Conservation (phyloP, 139 green algal species). For the Chlorella sp. region DNA sequence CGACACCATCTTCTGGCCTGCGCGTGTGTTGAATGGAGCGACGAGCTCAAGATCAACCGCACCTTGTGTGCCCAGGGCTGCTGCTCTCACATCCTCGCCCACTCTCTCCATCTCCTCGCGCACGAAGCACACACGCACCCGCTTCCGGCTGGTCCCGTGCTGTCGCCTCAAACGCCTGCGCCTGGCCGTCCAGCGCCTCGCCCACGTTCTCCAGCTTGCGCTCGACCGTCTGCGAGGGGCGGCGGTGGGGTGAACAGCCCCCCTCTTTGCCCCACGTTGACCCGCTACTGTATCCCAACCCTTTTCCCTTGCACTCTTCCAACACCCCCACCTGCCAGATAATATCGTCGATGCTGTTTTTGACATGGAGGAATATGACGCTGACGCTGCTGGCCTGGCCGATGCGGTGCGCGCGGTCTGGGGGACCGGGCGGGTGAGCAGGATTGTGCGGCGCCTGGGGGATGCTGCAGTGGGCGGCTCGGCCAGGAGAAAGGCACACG, state of each 20-base stretch:
- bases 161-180: slow-evolving; percentile 33
- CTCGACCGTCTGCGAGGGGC: slow-evolving; percentile 38
- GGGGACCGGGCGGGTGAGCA: too few relatives aligned
- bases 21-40: background rate
- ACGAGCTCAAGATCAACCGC: background rate
- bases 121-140: background rate
- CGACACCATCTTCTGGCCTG: background rate
- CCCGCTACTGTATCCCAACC: background rate
- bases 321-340: slow-evolving; percentile 58
- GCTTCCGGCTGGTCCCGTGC: slow-evolving; percentile 13
- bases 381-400: slow-evolving; percentile 69
- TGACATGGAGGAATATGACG: slow-evolving; percentile 78
- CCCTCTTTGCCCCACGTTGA: background rate
- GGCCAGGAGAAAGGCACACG: too few relatives aligned
- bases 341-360: slow-evolving; percentile 85
- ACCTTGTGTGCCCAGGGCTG: background rate
- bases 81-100: too few relatives aligned
- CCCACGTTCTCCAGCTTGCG: slow-evolving; percentile 83
- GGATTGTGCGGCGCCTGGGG: too few relatives aligned
- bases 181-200: slow-evolving; percentile 63
- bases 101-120: too few relatives aligned
- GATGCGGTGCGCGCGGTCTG: slow-evolving; percentile 70
- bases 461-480: too few relatives aligned
- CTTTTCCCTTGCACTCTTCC: slow-evolving; percentile 17
- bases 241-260: background rate